phyloP scores from a whole-genome alignment of 75 land plant species.

The Cryptomeria japonica region DNA sequence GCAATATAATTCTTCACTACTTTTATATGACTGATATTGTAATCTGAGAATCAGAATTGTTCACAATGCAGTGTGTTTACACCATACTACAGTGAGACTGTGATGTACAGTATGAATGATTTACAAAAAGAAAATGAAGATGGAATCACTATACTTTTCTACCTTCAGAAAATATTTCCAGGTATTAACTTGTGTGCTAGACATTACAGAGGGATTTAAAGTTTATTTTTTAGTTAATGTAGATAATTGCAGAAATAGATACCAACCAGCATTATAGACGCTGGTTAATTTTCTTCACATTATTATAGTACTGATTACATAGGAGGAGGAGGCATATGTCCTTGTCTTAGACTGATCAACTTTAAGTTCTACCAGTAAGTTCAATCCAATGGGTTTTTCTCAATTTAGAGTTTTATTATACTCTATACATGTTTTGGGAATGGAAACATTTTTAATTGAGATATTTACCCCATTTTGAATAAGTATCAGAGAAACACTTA shows the following conservation, averaged over 20 bases:
- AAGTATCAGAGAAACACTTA: neutral
- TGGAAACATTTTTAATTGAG: neutral
- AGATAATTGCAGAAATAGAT: neutral
- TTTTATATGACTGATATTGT: neutral
- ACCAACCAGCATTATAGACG: neutral
- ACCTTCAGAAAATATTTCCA: slow-evolving; percentile 95
- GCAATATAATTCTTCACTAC: neutral
- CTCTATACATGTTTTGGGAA: neutral
- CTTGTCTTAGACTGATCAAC: neutral
- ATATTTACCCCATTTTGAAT: neutral
- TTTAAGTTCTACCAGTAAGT: neutral
- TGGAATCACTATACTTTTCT: slow-evolving; percentile 88
- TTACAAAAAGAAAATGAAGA: slow-evolving; percentile 80
- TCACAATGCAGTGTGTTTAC: slow-evolving; percentile 87
- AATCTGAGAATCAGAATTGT: neutral
- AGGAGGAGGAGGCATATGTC: neutral
- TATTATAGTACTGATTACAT: neutral
- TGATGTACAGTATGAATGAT: slow-evolving; percentile 76
- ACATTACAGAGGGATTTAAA: neutral
- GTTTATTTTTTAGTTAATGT: neutral
- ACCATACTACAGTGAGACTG: slow-evolving; percentile 90
- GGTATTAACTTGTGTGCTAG: slow-evolving; percentile 36
- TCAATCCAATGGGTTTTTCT: neutral
- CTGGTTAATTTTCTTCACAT: neutral
- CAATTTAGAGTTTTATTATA: neutral